Evolutionary conservation across 768 basidiomycete genomes (phyloP), one percentile per base, ranked within the genome.

Genomic region (Boletus eberwhitei): DNA sequence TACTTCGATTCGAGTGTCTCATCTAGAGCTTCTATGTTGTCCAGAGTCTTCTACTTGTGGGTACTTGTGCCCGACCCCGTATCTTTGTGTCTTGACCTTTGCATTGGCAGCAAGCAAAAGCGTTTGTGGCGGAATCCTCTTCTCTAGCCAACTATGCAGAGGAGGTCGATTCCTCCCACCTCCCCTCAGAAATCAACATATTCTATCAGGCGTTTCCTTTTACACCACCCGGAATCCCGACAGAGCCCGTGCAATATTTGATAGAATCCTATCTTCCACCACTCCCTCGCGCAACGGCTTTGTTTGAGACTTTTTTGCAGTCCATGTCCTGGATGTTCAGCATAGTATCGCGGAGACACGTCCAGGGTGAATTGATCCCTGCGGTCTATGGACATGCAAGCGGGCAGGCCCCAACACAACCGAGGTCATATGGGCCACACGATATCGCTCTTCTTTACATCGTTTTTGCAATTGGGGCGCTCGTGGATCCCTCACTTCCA

Each of bases 261-360:
- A 80, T 81, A 52, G 75, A 79, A 63, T 66, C 71, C 1, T 77
- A 75, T 58, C 70, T 82, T 12, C 80, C 80, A 2, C 62, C 77
- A 3, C 57, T 76, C 8, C 68, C 75, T 44, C 73, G 74, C 34
- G 76, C 79, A 16, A 72, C 73, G 17, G 51, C 62, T 6, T 63
- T 81, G 34, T 79, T 76, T 59, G 75, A 80, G 39, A 77, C 73
- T 1, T 80, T 80, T 55, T 57, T 79, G 22, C 74, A 80, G 54
- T 75, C 79, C 53, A 65, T 78, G 35, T 76, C 79, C 16, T 80
- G 79, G 79, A 77, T 79, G 74, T 77, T 78, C 57, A 72, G 71
- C 48, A 75, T 80, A 53, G 75, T 80, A 24, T 76, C 78, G 45
- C 75, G 77, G 11, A 73, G 74, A 43, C 71, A 77, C 43, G 57